Base-by-base conservation (phyloP, 2,329 filamentous ascomycete genomes). In the Venturia effusa region DNA sequence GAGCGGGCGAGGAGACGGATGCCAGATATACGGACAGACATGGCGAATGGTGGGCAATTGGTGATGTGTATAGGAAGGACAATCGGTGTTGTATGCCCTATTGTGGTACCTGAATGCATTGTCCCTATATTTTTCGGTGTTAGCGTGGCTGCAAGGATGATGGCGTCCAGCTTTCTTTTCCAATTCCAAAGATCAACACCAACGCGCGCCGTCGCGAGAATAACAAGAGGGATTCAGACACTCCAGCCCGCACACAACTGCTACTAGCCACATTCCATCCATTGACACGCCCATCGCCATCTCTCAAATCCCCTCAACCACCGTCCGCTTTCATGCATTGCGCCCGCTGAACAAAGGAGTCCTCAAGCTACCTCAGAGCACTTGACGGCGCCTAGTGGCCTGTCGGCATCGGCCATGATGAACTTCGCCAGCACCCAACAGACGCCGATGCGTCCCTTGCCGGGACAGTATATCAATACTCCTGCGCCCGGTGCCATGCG, bases 391-490 rank as follows among this genome's bases (percentile, higher is more conserved):
- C 40, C 37, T 7, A 40, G 34, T 37, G 24, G 37, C 59, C 34
- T n/a, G 40, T 40, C 11, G 59, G 37, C 5, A 7, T 24, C 27
- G 2, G 1, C 37, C 59, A 60, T 17, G 32, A 60, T 60, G 59
- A 51, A 51, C 13, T 40, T 43, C 40, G 34, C 40, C 34, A 40
- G 17, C 7, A 15, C 13, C n/a, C 51, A 37, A 48, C 34, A 40
- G 37, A 90, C 89, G 64, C 89, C 89, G 45, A 81, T 87, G 77
- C 85, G 88, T 70, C 84, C 84, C 66, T 80, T 91, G 59, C 89
- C 89, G 55, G 89, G 89, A 78, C 86, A 87, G 70, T 93, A 87
- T 72, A 77, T 91, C 71, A 84, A 88, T 70, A 93, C 90, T 27
- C 89, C 89, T 59, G 88, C 87, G 64, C 79, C 62, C 6, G 61